Evolutionary conservation across 2,329 filamentous ascomycete genomes (phyloP), one percentile per base, ranked within the genome.

Genomic region (Cercospora zeina): DNA sequence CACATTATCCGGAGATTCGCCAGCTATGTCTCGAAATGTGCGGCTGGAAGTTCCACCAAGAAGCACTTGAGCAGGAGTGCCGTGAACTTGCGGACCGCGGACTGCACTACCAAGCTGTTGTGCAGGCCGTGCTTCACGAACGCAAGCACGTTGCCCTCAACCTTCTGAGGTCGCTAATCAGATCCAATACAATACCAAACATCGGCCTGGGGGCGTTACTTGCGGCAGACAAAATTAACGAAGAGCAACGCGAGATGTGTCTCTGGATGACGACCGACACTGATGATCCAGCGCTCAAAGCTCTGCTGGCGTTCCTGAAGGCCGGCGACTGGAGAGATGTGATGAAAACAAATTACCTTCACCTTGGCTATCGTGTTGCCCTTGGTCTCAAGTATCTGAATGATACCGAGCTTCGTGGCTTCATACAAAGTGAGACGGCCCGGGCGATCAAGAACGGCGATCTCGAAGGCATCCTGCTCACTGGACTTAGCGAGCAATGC

Each of bases 201-300:
- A 79, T 79, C 47, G 80, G 79, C 1, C 74, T 82, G 1, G 79
- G 76, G 9, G 78, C 80, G 11, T 74, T 81, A 5, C 77, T 82
- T 31, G 79, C 80, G 7, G 78, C 78, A 53, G 77, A 80, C 54
- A 75, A 78, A 2, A 78, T 82, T 31, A 84, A 84, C 61, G 76
- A 81, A 33, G 83, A 85, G 53, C 87, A 87, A 77, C 80, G 83
- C 65, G 82, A 86, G 64, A 83, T 85, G 47, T 87, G 85, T 65
- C 76, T 79, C 10, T 86, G 85, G 76, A 85, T 88, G 74, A 82
- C 83, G 24, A 84, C 84, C 64, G 84, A 87, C 68, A 81, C 88
- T 64, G 86, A 87, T 0, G 89, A 95, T 69, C 88, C 90, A 0
- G 93, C 93, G 71, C 82, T 95, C 24, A 87, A 90, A 59, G 90